Conservation (phyloP, 208 protist genomes). For the Acanthamoeba lenticulata region DNA sequence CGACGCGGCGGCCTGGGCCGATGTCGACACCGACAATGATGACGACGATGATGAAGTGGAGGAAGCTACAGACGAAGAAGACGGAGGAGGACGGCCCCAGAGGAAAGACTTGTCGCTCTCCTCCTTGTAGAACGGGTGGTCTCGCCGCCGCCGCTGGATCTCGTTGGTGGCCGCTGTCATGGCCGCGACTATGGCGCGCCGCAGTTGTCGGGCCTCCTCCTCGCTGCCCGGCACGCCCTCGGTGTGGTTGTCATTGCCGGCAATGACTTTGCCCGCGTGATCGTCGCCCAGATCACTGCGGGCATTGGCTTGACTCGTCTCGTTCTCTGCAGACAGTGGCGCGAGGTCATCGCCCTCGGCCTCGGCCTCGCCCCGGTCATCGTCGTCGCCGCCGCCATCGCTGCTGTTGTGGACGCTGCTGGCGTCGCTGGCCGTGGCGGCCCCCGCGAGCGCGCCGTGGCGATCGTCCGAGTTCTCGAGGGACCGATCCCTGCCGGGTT, state of each 20-base stretch:
- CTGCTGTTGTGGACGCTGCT: no score
- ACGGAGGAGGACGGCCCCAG: background rate
- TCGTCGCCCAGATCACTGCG: background rate
- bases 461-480: no score
- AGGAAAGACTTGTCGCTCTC: constrained; percentile 23
- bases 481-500: no score
- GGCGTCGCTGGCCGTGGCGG: no score
- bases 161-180: background rate
- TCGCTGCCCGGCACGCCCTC: background rate
- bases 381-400: background rate
- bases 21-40: background rate
- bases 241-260: background rate
- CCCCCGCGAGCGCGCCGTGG: no score
- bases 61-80: background rate
- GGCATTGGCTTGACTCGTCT: background rate
- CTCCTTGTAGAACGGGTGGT: background rate
- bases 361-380: background rate
- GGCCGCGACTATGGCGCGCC: no score
- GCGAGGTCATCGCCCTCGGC: background rate
- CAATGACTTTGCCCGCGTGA: background rate
- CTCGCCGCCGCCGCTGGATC: background rate
- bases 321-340: no score
- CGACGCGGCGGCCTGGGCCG: background rate
- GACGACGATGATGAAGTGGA: no score
- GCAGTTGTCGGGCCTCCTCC: background rate